Percentiles rank a stretch among this genome's conserved stretches.
Conservation (phyloP, 352 stramenopile species). For the Phytophthora crassamura region DNA sequence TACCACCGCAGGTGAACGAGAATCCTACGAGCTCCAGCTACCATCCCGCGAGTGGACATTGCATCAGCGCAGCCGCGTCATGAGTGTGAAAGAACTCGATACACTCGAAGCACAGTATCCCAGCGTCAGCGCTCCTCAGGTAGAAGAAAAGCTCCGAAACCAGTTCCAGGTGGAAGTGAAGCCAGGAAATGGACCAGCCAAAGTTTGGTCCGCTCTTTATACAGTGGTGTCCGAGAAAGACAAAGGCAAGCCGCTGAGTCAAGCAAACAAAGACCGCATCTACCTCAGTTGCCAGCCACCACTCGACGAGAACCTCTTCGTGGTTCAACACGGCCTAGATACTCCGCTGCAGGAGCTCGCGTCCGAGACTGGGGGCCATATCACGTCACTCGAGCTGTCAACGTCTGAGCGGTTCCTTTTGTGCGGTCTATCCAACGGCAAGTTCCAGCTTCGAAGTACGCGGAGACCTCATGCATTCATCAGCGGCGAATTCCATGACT, state of each 20-base stretch:
- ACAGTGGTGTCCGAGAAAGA: slow-evolving; percentile 34
- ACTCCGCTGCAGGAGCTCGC: slow-evolving; percentile 52
- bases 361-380: slow-evolving; percentile 40
- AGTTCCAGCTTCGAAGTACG: slow-evolving; percentile 74
- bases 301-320: slow-evolving; percentile 43
- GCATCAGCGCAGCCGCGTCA: slow-evolving; percentile 51
- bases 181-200: slow-evolving; percentile 21
- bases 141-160: slow-evolving; percentile 56
- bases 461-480: slow-evolving; percentile 68
- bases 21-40: slow-evolving; percentile 69
- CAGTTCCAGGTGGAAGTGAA: slow-evolving; percentile 57
- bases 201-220: slow-evolving; percentile 56
- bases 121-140: slow-evolving; percentile 38
- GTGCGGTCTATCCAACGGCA: slow-evolving; percentile 79
- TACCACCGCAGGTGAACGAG: slow-evolving; percentile 25
- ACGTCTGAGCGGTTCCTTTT: slow-evolving; percentile 74
- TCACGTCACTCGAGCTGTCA: slow-evolving; percentile 54
- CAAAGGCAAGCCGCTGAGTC: slow-evolving; percentile 18
- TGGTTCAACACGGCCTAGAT: slow-evolving; percentile 40
- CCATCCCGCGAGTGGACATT: slow-evolving; percentile 46
- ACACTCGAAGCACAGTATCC: slow-evolving; percentile 52
- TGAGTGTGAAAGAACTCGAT: slow-evolving; percentile 61
- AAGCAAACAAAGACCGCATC: slow-evolving; percentile 33
- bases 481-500: slow-evolving; percentile 84
- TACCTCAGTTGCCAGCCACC: slow-evolving; percentile 57